Conservation (phyloP, 345 rosid species). For the Salix viminalis region DNA sequence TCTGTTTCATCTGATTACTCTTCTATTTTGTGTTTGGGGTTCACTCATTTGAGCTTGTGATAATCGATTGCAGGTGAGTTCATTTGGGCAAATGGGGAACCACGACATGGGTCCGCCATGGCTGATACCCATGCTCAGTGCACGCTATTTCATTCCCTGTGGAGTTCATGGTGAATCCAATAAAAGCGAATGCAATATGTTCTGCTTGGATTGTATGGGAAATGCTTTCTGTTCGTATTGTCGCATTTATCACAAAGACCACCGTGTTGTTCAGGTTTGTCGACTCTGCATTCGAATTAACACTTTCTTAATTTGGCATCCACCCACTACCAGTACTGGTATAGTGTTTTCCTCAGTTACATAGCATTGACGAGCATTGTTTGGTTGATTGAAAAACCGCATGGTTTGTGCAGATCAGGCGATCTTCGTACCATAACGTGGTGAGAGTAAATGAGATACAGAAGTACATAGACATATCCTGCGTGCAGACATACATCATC, state of each 20-base stretch:
- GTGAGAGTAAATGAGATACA: conserved; percentile 87
- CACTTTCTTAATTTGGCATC: neutral
- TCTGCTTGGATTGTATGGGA: conserved; percentile 71
- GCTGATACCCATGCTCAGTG: conserved; percentile 68
- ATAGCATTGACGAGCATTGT: too few relatives aligned
- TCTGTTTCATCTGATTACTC: neutral
- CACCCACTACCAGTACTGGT: neutral
- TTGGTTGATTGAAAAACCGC: neutral
- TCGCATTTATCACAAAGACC: conserved; percentile 53
- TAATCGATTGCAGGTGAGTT: conserved; percentile 4
- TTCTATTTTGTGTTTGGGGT: neutral
- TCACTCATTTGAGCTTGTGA: neutral
- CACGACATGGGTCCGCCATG: conserved; percentile 50
- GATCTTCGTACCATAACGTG: conserved; percentile 93
- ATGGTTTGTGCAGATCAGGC: conserved; percentile 58
- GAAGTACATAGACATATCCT: conserved; percentile 72
- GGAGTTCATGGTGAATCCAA: conserved; percentile 52
- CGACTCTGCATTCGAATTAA: neutral
- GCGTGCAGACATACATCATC: conserved; percentile 84
- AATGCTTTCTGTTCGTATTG: conserved; percentile 74
- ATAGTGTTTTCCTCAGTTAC: neutral
- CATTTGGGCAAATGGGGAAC: conserved; percentile 11
- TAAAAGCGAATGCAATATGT: conserved; percentile 84
- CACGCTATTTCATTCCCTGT: conserved; percentile 69
- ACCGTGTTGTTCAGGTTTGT: conserved; percentile 71